Evolutionary conservation across 2,329 filamentous ascomycete species (phyloP), one percentile per base, ranked within the genome.

Genomic region (Aspergillus brasiliensis): DNA sequence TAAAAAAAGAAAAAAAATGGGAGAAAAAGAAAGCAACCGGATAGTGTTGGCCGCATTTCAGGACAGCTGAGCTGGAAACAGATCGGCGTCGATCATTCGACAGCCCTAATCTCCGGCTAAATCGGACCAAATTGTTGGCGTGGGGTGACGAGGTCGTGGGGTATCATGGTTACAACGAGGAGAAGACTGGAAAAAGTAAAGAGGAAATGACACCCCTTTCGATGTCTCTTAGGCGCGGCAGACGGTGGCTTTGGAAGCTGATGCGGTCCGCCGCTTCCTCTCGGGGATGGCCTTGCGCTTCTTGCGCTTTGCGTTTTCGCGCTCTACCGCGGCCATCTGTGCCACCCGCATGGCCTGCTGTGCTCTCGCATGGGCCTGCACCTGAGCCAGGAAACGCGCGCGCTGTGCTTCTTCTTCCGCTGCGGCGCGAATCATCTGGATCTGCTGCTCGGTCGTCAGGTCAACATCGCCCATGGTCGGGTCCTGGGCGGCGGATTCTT

Each of bases 361-460:
- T 3, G 76, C 76, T 49, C 75, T 73, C 6, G 75, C 75, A 58
- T 77, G 75, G 15, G 77, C 76, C 25, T 78, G 74, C 6, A 78
- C 75, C 61, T 77, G 75, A 11, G 75, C 76, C 23, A 77, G 68
- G 64, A 77, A 76, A 15, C 72, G 73, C 11, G 70, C 71, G 19
- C 76, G 74, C 28, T 67, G 64, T 25, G 74, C 74, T 47, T 78
- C 71, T 46, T 78, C 71, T 51, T 77, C 71, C 42, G 72, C 74
- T 17, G 68, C 68, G 3, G 65, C 73, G 48, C 74, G 74, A 42
- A 78, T 65, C 58, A 71, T 70, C 62, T 73, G 68, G 54, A 78
- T 69, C 60, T 77, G 76, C 58, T 78, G 73, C 62, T 78, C 76
- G 54, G 74, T 77, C 15, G 73, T 77, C 21, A 77, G 57, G 25